Percentiles rank a stretch among this genome's conserved stretches.
These are phyloP conservation scores for Colletotrichum shisoi DNA, from an alignment of 2,329 filamentous ascomycete genomes.

Conservation along the genomic window DNA sequence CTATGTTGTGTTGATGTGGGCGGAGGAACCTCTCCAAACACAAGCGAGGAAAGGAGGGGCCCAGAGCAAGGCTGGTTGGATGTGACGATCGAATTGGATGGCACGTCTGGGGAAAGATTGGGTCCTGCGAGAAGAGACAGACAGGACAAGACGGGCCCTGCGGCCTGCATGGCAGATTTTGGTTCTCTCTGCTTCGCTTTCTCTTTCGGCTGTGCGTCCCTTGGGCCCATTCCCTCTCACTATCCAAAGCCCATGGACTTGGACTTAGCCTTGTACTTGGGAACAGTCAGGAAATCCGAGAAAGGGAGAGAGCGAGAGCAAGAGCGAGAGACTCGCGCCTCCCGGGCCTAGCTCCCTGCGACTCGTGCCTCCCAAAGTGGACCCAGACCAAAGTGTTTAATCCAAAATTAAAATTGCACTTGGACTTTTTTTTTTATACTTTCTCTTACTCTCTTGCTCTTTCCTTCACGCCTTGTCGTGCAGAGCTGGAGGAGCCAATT, in stretches of 20 bases:
- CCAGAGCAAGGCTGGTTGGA: constrained; percentile 5
- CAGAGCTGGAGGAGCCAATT: constrained; percentile 6
- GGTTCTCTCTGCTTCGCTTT: constrained; percentile 4
- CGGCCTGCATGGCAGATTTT: not conserved
- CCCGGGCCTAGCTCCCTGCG: constrained; percentile 13
- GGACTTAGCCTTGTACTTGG: too few species aligned
- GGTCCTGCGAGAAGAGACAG: constrained; percentile 18
- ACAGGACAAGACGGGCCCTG: not conserved
- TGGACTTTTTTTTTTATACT: constrained; percentile 2
- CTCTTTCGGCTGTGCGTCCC: not conserved
- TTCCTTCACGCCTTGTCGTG: constrained; percentile 1
- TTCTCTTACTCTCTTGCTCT: not conserved
- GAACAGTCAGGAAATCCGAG: not conserved
- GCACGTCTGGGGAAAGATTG: constrained; percentile 37
- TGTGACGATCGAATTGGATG: constrained; percentile 37
- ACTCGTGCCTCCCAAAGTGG: constrained; percentile 33
- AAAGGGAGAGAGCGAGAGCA: constrained; percentile 22
- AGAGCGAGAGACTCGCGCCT: constrained; percentile 2
- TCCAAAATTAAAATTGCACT: constrained; percentile 34
- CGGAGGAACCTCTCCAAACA: constrained; percentile 25
- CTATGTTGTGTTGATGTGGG: constrained; percentile 22
- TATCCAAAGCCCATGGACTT: not conserved
- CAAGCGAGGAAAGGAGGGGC: constrained; percentile 28
- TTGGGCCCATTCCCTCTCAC: not conserved
- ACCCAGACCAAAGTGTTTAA: constrained; percentile 29